phyloP scores from a whole-genome alignment of 352 stramenopile genomes.

The Peronospora destructor region DNA sequence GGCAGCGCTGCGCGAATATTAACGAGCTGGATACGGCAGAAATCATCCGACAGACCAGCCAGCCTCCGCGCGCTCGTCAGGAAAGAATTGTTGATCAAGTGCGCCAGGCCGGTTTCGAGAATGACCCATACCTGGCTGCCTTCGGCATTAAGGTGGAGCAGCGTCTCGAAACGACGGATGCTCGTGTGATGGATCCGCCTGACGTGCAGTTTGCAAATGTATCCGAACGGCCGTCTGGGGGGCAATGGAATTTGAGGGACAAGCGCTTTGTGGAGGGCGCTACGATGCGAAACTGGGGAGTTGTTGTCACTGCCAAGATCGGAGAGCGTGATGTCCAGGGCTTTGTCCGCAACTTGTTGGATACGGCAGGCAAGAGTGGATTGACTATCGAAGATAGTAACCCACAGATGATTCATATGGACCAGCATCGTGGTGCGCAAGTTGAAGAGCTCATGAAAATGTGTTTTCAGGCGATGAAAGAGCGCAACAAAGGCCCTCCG shows the following conservation, averaged over 20 bases:
- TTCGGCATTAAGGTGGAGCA: conserved; percentile 61
- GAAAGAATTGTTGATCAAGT: conserved; percentile 58
- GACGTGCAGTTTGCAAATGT: conserved; percentile 59
- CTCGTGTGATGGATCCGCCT: conserved; percentile 46
- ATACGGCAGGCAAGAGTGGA: conserved; percentile 29
- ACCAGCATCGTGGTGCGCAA: conserved; percentile 29
- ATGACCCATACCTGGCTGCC: conserved; percentile 50
- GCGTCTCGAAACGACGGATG: conserved; percentile 40
- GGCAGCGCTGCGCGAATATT: conserved; percentile 67
- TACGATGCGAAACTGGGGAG: conserved; percentile 46
- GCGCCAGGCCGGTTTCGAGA: conserved; percentile 57
- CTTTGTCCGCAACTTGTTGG: conserved; percentile 40
- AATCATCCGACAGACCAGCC: conserved; percentile 69
- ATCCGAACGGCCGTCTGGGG: conserved; percentile 49
- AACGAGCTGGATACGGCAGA: conserved; percentile 76
- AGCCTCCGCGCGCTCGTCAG: conserved; percentile 40
- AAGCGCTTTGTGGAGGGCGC: conserved; percentile 58
- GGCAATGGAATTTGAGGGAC: conserved; percentile 72
- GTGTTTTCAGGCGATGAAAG: conserved; percentile 43
- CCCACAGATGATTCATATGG: conserved; percentile 36
- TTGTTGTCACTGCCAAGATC: conserved; percentile 41
- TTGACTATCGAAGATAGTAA: conserved; percentile 36
- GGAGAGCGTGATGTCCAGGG: conserved; percentile 31
- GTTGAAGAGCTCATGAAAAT: conserved; percentile 59
- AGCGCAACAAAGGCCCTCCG: conserved; percentile 24